Conservation (phyloP, 345 rosid genomes). For the Draba incana region DNA sequence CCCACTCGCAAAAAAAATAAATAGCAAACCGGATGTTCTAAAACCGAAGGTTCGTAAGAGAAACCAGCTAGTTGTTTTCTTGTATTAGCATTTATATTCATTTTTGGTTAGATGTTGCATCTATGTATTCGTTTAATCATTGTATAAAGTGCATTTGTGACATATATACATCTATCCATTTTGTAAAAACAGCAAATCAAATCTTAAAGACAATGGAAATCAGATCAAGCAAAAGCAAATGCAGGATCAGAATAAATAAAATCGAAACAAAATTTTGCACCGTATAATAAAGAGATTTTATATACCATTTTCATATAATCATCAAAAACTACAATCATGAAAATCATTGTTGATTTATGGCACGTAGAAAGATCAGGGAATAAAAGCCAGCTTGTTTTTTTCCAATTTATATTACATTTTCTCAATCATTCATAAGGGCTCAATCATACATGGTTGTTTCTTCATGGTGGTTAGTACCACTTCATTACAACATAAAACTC, state of each 20-base stretch:
- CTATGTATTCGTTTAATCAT: too few species aligned
- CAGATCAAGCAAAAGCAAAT: conserved; percentile 36
- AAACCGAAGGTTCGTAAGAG: too few species aligned
- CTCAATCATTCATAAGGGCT: conserved; percentile 26
- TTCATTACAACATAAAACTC: conserved; percentile 16
- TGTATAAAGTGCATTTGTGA: too few species aligned
- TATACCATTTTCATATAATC: conserved; percentile 17
- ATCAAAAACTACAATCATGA: conserved; percentile 29
- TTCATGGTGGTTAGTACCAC: conserved; percentile 40
- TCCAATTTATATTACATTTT: conserved; percentile 18
- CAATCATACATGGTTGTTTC: conserved; percentile 34
- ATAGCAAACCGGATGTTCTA: too few species aligned
- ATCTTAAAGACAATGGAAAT: conserved; percentile 16
- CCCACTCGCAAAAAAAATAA: too few species aligned
- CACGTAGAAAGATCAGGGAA: conserved; percentile 38
- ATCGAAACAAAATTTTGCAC: neutral
- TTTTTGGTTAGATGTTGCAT: too few species aligned
- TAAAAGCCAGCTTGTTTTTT: conserved; percentile 34
- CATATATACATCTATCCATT: conserved; percentile 2
- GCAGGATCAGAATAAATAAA: conserved; percentile 18
- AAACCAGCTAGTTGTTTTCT: too few species aligned
- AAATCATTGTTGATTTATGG: conserved; percentile 31
- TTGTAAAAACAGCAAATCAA: conserved; percentile 31
- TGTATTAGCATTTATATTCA: too few species aligned
- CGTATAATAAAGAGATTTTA: conserved; percentile 22